Evolutionary conservation across 305 asterid genomes (phyloP), one percentile per base, ranked within the genome.

Genomic region (Rubia balearica): DNA sequence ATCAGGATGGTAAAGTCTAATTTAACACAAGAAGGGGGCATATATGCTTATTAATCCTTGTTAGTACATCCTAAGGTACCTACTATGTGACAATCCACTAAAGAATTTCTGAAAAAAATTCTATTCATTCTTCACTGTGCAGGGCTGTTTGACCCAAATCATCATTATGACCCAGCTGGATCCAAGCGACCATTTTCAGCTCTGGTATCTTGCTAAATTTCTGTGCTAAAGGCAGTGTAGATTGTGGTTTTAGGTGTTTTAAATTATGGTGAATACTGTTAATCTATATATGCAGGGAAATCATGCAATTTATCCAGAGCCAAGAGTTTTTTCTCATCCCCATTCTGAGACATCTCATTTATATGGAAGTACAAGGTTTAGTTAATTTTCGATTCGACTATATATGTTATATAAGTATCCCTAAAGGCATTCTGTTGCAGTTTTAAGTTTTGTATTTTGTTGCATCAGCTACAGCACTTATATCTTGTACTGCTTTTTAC

Each of bases 151-250:
- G 69, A 68, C 70, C 75, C 73, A 61, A 80, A 71, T 49, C 75
- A 67, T 71, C 84, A 48, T 72, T 74, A 80, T 59, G 78, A 79
- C 10, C 22, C 63, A 56, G 76, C 75, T 73, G 86, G 85, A 78
- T 79, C 82, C 84, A 83, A 82, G 82, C 83, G 86, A 14, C 79
- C 87, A 61, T 77, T 78, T 74, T 78, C 87, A 51, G 75, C 75
- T 71, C 70, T 77, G 83, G 91, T 87, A 82, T 62, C 79, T 79
- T 42, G 24, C 33, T 48, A 40, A 14, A 19, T n/a, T 65, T 65
- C 14, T 65, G 9, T 65, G 53, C 53, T 41, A 4, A 19, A 41
- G 14, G 33, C n/a, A 19, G 55, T 38, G 16, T 16, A 30, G 27
- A 22, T 38, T 76, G 55, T 40, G 71, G 42, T 70, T 66, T 38